phyloP scores from a whole-genome alignment of 140 eudicot species.

The Cichorium intybus region DNA sequence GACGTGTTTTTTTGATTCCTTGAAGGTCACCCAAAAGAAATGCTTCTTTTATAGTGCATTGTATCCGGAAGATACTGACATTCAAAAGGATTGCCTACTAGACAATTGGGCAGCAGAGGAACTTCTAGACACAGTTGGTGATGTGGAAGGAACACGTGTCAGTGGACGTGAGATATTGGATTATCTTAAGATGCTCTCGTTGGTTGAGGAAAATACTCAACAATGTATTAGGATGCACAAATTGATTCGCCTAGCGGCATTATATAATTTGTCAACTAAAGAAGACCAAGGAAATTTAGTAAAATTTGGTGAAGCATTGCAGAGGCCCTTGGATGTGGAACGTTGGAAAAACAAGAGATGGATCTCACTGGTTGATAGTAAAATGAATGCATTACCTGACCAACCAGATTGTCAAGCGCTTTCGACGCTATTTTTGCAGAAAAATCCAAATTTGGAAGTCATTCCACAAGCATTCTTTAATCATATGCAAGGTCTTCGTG shows the following conservation, averaged over 20 bases:
- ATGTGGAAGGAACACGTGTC: constrained; percentile 12
- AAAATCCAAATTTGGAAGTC: constrained; percentile 12
- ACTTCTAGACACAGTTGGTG: constrained; percentile 5
- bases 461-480: constrained; percentile 18
- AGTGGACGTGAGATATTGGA: constrained; percentile 12
- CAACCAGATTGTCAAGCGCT: constrained; percentile 13
- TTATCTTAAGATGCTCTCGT: constrained; percentile 22
- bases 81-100: constrained; percentile 16
- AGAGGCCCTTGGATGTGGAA: constrained; percentile 10
- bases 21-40: constrained; percentile 17
- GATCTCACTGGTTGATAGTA: constrained; percentile 21
- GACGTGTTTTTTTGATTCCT: constrained; percentile 18
- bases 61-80: constrained; percentile 31
- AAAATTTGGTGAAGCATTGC: constrained; percentile 13
- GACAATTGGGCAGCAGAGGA: constrained; percentile 32
- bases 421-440: constrained; percentile 17
- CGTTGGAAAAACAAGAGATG: constrained; percentile 22
- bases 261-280: constrained; percentile 6
- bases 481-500: constrained; percentile 21
- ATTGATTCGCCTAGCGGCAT: constrained; percentile 22
- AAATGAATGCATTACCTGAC: constrained; percentile 13
- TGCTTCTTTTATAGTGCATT: constrained; percentile 31
- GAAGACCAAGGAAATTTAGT: constrained; percentile 2
- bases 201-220: constrained; percentile 19
- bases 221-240: constrained; percentile 28